Evolutionary conservation across 176 grass and related monocot species (phyloP).

Genomic region (Rhynchospora tenuis): DNA sequence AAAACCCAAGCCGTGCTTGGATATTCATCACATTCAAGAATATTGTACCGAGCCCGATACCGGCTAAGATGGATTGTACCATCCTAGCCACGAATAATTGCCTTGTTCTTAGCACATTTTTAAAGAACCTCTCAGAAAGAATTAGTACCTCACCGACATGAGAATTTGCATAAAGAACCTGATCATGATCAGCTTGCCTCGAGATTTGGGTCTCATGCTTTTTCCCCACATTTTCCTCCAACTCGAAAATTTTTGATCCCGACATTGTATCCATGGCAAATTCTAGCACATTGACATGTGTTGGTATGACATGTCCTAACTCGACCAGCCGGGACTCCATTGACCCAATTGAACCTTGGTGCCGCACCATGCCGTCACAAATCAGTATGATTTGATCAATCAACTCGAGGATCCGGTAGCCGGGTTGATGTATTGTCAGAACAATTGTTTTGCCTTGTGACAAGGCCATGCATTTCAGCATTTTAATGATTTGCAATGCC

Average conservation of each 20-base stretch:
- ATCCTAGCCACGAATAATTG: conserved; percentile 60
- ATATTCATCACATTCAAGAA: conserved; percentile 57
- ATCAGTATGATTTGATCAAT: conserved; percentile 68
- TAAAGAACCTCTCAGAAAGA: conserved; percentile 44
- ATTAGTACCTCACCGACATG: conserved; percentile 36
- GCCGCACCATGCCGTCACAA: conserved; percentile 52
- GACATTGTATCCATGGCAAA: conserved; percentile 76
- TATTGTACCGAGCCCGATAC: conserved; percentile 62
- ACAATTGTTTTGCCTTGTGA: conserved; percentile 56
- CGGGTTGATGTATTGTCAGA: conserved; percentile 84
- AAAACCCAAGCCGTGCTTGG: conserved; percentile 76
- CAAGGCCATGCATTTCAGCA: conserved; percentile 61
- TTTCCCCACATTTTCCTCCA: conserved; percentile 5
- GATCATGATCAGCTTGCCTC: conserved; percentile 3
- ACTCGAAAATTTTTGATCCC: background rate
- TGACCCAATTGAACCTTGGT: conserved; percentile 59
- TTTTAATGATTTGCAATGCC: conserved; percentile 73
- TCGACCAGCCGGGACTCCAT: conserved; percentile 45
- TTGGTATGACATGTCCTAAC: conserved; percentile 50
- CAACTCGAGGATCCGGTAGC: conserved; percentile 82
- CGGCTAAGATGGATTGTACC: conserved; percentile 51
- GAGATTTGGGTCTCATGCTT: background rate
- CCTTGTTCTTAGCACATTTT: conserved; percentile 62
- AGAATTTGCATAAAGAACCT: conserved; percentile 47
- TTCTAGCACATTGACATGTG: conserved; percentile 88